These are phyloP conservation scores for Wilhelminamyces savonicus DNA, from an alignment of 805 yeast species.

Conservation along the genomic window DNA sequence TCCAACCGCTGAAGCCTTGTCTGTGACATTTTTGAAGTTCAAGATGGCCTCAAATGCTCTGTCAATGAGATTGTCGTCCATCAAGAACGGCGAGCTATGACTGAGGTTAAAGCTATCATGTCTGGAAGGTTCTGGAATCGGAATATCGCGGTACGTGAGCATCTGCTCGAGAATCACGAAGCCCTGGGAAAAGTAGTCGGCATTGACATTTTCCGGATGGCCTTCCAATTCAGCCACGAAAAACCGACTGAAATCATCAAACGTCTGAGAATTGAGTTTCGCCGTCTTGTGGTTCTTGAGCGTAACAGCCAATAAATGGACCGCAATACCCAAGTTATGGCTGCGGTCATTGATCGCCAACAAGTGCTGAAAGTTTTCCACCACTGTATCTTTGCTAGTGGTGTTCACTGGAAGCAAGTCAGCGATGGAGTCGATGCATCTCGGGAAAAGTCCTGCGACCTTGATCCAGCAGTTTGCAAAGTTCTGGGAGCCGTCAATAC, in stretches of 20 bases:
- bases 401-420: constrained; percentile 9
- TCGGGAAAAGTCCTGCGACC: constrained; percentile 13
- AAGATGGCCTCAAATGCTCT: constrained; percentile 41
- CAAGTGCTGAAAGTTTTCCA: constrained; percentile 6
- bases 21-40: constrained; percentile 31
- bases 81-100: constrained; percentile 10
- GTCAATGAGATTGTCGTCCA: constrained; percentile 14
- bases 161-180: constrained; percentile 51
- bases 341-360: constrained; percentile 5
- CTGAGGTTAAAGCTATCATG: no score
- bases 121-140: constrained; percentile 31
- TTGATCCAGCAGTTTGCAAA: constrained; percentile 12
- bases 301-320: constrained; percentile 7
- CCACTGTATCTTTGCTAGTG: constrained; percentile 4
- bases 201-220: constrained; percentile 24
- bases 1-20: constrained; percentile 44
- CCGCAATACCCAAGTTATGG: constrained; percentile 4
- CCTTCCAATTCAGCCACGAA: constrained; percentile 25
- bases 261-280: constrained; percentile 4
- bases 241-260: constrained; percentile 29
- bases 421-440: constrained; percentile 12
- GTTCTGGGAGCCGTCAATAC: constrained; percentile 1
- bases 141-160: constrained; percentile 46
- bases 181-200: constrained; percentile 55
- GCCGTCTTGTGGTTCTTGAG: constrained; percentile 8